phyloP scores from a whole-genome alignment of 2,329 filamentous ascomycete species.

The Westerdykella aurantiaca region DNA sequence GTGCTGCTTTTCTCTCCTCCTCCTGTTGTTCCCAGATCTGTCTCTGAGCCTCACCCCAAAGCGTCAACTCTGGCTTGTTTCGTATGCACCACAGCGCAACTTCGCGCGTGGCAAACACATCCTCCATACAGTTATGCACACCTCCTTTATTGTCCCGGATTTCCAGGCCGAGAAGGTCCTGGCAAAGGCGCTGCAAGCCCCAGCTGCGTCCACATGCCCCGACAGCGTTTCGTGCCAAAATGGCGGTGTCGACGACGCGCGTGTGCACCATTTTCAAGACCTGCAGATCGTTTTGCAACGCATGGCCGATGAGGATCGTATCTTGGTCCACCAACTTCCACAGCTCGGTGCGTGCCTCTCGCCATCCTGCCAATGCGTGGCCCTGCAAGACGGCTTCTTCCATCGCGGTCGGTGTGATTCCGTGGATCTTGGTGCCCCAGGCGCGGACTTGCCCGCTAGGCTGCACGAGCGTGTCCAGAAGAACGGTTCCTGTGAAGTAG shows the following conservation, averaged over 20 bases:
- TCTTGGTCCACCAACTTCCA: constrained; percentile 39
- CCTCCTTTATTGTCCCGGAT: no score
- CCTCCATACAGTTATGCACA: no score
- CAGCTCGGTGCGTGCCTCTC: constrained; percentile 39
- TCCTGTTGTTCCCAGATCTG: no score
- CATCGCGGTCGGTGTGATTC: constrained; percentile 34
- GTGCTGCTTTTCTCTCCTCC: no score
- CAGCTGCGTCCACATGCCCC: no score
- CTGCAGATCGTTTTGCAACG: constrained; percentile 42
- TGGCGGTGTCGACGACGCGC: constrained; percentile 42
- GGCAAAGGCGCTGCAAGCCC: no score
- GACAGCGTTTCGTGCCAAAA: constrained; percentile 38
- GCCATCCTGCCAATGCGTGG: constrained; percentile 38
- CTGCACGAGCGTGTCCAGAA: constrained; percentile 42
- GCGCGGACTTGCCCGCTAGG: constrained; percentile 33
- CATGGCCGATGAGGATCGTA: constrained; percentile 48
- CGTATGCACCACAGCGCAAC: no score
- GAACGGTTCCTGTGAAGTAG: constrained; percentile 43
- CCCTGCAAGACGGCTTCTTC: no score
- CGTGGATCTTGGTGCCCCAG: constrained; percentile 39
- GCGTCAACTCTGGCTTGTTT: no score
- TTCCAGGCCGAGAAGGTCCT: no score
- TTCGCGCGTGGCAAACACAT: no score
- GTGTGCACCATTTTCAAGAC: constrained; percentile 41
- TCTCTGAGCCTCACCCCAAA: no score